Base-by-base conservation (phyloP, 441 rosid genomes). In the Adansonia madagascariensis region DNA sequence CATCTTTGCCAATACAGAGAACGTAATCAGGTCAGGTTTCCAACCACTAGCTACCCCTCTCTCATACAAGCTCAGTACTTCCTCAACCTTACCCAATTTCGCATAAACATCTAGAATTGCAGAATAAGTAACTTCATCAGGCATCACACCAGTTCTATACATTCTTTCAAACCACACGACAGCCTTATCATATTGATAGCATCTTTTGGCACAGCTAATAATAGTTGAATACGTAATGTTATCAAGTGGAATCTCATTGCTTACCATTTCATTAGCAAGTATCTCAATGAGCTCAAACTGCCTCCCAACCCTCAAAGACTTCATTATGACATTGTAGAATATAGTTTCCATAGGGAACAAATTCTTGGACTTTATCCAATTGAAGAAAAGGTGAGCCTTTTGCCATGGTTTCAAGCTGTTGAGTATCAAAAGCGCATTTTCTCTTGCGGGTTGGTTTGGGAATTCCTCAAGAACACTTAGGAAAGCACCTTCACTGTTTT, bases 171-270 rank as follows among this genome's bases (percentile, higher is more conserved):
- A 94, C 99, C 98, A 95, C 66, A 92, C 93, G 53, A 95, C 85
- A 31, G 99, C 97, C 80, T 94, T 89, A 73, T 94, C 86, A 75
- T 88, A 95, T 71, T 72, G 85, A 59, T 77, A 82, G 71, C 97
- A 94, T 79, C 91, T 88, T 75, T 89, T 95, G 6, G 99, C 99
- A 81, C 97, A 86, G 79, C 93, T 86, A 57, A 94, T 95, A 68
- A 95, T 95, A 15, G 99, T 95, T 0, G 99, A 95, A 82, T 95
- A 95, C 6, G 99, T 92, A 70, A 95, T 90, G 82, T 94, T 95
- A 82, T 95, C 97, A 80, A 90, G 98, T 85, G 85, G 86, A 79
- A 94, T 82, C 61, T 79, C 91, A 84, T 88, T 87, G 53, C 88
- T 86, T 75, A 92, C 89, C 99, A 95, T 94, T 75, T 95, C 95